phyloP scores from a whole-genome alignment of 2,329 filamentous ascomycete genomes.

The Colletotrichum liaoningense region DNA sequence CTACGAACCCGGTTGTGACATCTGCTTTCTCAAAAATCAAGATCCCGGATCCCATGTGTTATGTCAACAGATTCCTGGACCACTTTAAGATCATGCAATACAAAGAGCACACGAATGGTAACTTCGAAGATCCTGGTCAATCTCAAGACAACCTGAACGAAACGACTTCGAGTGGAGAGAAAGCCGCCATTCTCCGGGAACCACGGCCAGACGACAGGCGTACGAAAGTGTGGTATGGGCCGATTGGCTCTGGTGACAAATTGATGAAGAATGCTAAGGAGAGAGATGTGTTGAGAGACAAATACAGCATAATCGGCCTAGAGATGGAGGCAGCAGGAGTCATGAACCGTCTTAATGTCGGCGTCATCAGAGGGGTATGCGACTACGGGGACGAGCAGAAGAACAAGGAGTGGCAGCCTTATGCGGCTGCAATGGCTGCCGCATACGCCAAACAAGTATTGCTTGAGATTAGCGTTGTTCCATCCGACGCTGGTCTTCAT shows the following conservation, averaged over 20 bases:
- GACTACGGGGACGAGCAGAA: constrained; percentile 48
- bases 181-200: no score
- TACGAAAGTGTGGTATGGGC: constrained; percentile 47
- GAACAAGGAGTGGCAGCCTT: constrained; percentile 48
- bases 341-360: constrained; percentile 46
- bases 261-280: constrained; percentile 42
- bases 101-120: constrained; percentile 33
- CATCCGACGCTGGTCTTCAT: no score
- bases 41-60: no score
- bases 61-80: no score
- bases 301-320: constrained; percentile 44
- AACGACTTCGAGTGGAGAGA: neutral
- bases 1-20: constrained; percentile 45
- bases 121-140: constrained; percentile 37
- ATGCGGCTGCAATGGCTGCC: constrained; percentile 47
- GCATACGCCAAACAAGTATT: constrained; percentile 38
- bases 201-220: constrained; percentile 28
- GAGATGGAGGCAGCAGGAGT: constrained; percentile 48
- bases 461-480: no score
- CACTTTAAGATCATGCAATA: no score
- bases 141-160: constrained; percentile 10
- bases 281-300: constrained; percentile 42
- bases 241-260: constrained; percentile 47
- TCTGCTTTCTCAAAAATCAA: constrained; percentile 47
- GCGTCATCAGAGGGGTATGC: constrained; percentile 47